Base-by-base conservation (phyloP, 805 yeast genomes). In the Teunomyces pallodes region DNA sequence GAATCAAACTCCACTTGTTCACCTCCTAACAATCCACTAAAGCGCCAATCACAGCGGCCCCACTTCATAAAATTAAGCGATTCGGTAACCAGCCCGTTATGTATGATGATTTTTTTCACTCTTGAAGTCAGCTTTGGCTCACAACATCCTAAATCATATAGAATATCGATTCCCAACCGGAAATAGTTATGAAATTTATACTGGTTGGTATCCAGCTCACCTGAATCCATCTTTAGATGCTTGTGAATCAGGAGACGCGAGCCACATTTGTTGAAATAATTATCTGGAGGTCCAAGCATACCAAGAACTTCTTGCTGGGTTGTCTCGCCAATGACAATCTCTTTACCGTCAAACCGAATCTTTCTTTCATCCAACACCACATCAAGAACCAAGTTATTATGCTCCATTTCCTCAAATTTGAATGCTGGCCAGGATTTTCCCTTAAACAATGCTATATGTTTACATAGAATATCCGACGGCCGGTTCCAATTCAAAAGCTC, bases 201-300 rank as follows among this genome's bases (percentile, higher is more conserved):
- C 35, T 49, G 53, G 36, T 42, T 35, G n/a, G 50, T 36, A n/a
- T 50, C 51, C 36, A 35, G 43, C 9, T 46, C 46, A 9, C 43
- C 26, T 16, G n/a, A 10, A 26, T 17, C 35, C 12, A 27, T 20
- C 17, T 13, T 26, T 49, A 48, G n/a, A 54, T 66, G 71, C 32
- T 65, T 67, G 58, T 70, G 80, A 31, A 72, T 78, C 50, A 62
- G 58, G 12, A 72, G 60, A 51, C 80, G 61, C 2, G 73, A 67
- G 51, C 76, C 81, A 44, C 70, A 68, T 51, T 76, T 77, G 50
- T 69, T 63, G 50, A 80, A 72, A 3, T 67, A 69, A 41, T 77
- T 83, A 42, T 79, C 80, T 0, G 87, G 86, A 1, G 84, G 81
- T 0, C 87, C 87, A 16, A 82, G 60, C 0, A 64, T 55, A 14